Base-by-base conservation (phyloP, 257 asterid species). In the Asclepias syriaca region DNA sequence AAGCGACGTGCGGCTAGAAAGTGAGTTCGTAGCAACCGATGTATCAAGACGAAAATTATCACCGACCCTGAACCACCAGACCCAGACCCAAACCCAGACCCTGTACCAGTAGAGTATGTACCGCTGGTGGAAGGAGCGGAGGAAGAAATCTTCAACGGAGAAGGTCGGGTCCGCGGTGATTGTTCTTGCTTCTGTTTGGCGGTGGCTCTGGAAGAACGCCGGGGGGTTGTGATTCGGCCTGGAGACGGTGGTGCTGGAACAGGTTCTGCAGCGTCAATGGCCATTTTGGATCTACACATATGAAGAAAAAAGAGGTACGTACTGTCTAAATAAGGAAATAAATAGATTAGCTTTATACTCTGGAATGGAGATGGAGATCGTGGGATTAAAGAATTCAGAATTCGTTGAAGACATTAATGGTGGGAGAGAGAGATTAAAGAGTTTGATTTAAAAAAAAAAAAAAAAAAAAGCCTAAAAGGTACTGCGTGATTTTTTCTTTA, bases 1-100 rank as follows among this genome's bases (percentile, higher is more conserved):
- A 65, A 88, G 74, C 27, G 97, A 89, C 51, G 81, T 65, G 39
- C 68, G 85, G 87, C 88, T 82, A 50, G 89, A 82, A 59, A 69
- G 48, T 72, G 98, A 84, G 56, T 80, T 75, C 50, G 97, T 91
- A 15, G 85, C 96, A 72, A 74, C 81, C 61, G 98, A 89, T 74
- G 83, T 76, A 32, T 78, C 79, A 1, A 88, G 84, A 39, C 69
- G 84, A 80, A 78, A 83, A 39, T 84, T 70, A 60, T 82, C 65
- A 49, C 16, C 67, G 22, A 71, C 14, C 72, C 39, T 3, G 39
- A 34, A 1, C 39, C 37, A n/a, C 72, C 39, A 0, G 39, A 34
- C 0, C 39, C 51, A 9, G 81, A 72, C 16, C 74, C 24, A 10
- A n/a, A 71, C 16, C 71, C 46, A 40, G 46, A 5, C 8, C 46